These are phyloP conservation scores for Didymella keratinophila DNA, from an alignment of 2,329 filamentous ascomycete species.

Conservation along the genomic window DNA sequence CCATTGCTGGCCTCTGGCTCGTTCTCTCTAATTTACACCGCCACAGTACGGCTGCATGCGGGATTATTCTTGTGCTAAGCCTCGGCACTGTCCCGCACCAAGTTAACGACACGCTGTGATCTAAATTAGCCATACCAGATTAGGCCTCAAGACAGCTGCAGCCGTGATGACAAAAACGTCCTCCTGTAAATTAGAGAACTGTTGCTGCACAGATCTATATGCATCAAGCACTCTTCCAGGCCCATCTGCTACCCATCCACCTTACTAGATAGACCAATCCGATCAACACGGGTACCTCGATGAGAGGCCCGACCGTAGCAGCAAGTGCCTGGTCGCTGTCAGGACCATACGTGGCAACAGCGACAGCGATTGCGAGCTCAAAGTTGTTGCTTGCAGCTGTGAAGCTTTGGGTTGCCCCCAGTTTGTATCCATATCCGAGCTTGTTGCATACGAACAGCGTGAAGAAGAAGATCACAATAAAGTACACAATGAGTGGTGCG, in stretches of 20 bases:
- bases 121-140: no score
- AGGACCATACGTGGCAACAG: constrained; percentile 4
- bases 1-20: no score
- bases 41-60: no score
- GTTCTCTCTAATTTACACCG: no score
- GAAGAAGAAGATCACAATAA: constrained; percentile 8
- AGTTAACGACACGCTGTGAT: no score
- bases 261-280: constrained; percentile 10
- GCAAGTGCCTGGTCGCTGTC: constrained; percentile 11
- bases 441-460: constrained; percentile 9
- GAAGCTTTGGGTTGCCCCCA: constrained; percentile 7
- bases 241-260: constrained; percentile 9
- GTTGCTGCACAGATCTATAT: no score
- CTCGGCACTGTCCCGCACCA: no score
- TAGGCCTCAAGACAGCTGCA: no score
- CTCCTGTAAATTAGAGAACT: no score
- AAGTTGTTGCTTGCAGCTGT: constrained; percentile 11
- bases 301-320: constrained; percentile 8
- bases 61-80: no score
- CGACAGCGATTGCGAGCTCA: constrained; percentile 8
- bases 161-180: no score
- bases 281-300: constrained; percentile 7
- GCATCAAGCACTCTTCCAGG: constrained; percentile 1
- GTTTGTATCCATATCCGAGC: constrained; percentile 8
- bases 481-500: constrained; percentile 7